These are phyloP conservation scores for Scolecobasidium constrictum DNA, from an alignment of 2,329 filamentous ascomycete species.

Conservation along the genomic window DNA sequence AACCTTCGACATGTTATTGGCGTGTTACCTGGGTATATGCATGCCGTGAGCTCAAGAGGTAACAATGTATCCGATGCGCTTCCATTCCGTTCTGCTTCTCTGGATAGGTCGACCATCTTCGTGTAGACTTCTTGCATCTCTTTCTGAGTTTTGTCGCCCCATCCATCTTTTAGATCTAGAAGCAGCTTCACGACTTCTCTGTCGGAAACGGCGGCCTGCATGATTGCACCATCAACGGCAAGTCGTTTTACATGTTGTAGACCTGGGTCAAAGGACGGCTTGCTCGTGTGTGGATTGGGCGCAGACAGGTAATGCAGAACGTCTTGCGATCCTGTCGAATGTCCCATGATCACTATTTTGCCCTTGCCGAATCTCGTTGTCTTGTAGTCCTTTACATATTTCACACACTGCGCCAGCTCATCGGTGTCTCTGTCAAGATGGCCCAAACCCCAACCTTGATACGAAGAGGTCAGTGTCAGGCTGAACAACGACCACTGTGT, in stretches of 20 bases:
- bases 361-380: constrained; percentile 18
- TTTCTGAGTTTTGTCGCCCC: constrained; percentile 12
- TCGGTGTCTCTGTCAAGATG: constrained; percentile 42
- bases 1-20: constrained; percentile 13
- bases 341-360: constrained; percentile 55
- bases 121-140: constrained; percentile 12
- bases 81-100: constrained; percentile 15
- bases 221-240: constrained; percentile 58
- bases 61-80: constrained; percentile 20
- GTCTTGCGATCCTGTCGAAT: constrained; percentile 60
- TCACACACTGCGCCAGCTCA: constrained; percentile 41
- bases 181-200: constrained; percentile 45
- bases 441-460: constrained; percentile 42
- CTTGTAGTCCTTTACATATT: constrained; percentile 35
- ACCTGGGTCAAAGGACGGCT: constrained; percentile 13
- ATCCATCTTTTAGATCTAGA: constrained; percentile 14
- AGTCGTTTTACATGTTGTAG: constrained; percentile 27
- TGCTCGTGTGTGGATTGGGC: constrained; percentile 8
- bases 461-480: constrained; percentile 40
- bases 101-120: constrained; percentile 14
- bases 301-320: constrained; percentile 46
- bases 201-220: constrained; percentile 74
- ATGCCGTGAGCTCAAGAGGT: constrained; percentile 16
- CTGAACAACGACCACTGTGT: constrained; percentile 43
- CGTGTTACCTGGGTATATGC: constrained; percentile 17